Conservation (phyloP, 2,329 filamentous ascomycete species). For the Aspergillus eucalypticola region DNA sequence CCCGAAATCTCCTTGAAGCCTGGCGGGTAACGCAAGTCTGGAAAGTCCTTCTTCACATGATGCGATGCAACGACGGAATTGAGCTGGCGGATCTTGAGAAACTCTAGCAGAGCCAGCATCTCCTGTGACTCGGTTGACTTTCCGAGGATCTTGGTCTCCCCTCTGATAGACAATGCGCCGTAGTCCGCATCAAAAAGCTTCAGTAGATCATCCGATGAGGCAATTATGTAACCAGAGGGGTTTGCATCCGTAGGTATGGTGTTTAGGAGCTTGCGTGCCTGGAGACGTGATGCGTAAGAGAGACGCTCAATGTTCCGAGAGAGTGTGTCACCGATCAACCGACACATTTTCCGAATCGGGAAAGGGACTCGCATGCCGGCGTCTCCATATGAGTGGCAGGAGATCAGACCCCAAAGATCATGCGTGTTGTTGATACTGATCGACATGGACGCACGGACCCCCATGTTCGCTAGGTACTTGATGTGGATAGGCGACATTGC, state of each 20-base stretch:
- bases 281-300: conserved; percentile 79
- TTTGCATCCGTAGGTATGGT: conserved; percentile 80
- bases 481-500: conserved; percentile 83
- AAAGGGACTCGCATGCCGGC: conserved; percentile 87
- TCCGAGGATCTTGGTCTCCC: conserved; percentile 86
- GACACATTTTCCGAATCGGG: conserved; percentile 88
- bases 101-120: conserved; percentile 79
- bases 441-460: conserved; percentile 90
- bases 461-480: conserved; percentile 87
- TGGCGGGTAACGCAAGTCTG: conserved; percentile 74
- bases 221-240: conserved; percentile 85
- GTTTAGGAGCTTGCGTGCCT: conserved; percentile 85
- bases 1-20: conserved; percentile 79
- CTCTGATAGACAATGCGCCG: conserved; percentile 77
- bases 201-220: conserved; percentile 80
- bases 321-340: conserved; percentile 79
- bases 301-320: conserved; percentile 85
- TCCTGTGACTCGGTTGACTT: conserved; percentile 75
- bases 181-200: conserved; percentile 86
- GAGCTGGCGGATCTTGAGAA: conserved; percentile 72
- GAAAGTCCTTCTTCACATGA: conserved; percentile 74
- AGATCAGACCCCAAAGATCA: conserved; percentile 84
- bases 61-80: conserved; percentile 76
- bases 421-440: conserved; percentile 86
- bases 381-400: conserved; percentile 82